phyloP scores from a whole-genome alignment of 768 basidiomycete genomes.

The Leucocoprinus sp. region DNA sequence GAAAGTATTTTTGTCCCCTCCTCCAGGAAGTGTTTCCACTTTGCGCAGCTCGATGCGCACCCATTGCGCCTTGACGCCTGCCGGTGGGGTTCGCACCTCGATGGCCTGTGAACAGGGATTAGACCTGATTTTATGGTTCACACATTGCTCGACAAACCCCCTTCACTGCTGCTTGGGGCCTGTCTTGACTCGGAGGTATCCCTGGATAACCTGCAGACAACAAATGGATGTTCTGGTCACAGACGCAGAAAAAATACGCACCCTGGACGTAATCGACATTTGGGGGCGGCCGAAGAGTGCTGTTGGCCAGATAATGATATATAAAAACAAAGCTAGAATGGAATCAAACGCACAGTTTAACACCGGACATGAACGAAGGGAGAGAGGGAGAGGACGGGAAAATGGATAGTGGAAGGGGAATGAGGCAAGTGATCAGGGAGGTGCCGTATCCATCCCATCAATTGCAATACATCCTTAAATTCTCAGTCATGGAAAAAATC shows the following conservation, averaged over 20 bases:
- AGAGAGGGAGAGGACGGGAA: neutral
- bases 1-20: constrained; percentile 60
- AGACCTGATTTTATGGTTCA: neutral
- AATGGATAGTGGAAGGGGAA: neutral
- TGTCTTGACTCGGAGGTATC: constrained; percentile 69
- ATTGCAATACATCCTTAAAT: neutral
- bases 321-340: constrained; percentile 4
- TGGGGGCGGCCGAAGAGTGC: constrained; percentile 78
- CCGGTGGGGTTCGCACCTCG: constrained; percentile 69
- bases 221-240: constrained; percentile 11
- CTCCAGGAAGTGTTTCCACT: constrained; percentile 75
- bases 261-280: constrained; percentile 87
- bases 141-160: constrained; percentile 49
- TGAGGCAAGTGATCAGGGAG: constrained; percentile 3
- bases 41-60: constrained; percentile 87
- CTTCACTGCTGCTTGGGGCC: constrained; percentile 78
- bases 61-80: constrained; percentile 86
- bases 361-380: constrained; percentile 22
- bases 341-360: constrained; percentile 24
- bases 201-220: constrained; percentile 64
- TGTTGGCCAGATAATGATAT: constrained; percentile 20
- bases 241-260: constrained; percentile 22
- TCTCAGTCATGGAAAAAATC: neutral
- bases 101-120: constrained; percentile 48
- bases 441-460: constrained; percentile 5